Evolutionary conservation across 768 basidiomycete genomes (phyloP), one percentile per base, ranked within the genome.

Genomic region (Collybiopsis luxurians): DNA sequence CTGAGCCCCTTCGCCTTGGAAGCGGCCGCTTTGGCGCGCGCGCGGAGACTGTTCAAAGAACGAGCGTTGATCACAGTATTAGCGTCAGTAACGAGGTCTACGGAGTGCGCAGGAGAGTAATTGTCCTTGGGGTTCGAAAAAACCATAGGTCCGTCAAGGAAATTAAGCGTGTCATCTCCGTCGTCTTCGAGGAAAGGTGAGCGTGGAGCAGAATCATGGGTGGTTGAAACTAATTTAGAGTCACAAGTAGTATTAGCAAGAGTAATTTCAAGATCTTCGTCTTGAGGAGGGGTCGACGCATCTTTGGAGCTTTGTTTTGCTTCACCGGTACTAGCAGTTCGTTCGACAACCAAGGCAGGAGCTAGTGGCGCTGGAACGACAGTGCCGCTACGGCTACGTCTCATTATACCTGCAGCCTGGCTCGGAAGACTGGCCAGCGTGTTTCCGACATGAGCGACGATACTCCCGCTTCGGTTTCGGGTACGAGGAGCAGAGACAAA

Each of bases 391-490:
- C 53, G n/a, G 17, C 26, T n/a, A 28, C 53, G 53, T 34, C 40
- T 54, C 7, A 45, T 43, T 7, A 53, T 27, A 1, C 52, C 52
- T 1, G 27, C 26, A 6, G 53, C 53, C n/a, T 54, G 53, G 19
- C n/a, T 31, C 17, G 53, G 42, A 27, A 54, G 11, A 9, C 27
- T 42, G 6, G 27, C 53, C 30, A 54, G 19, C 13, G 53, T 24
- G 31, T 54, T 54, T 23, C 53, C 53, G 12, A 54, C n/a, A 5
- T 34, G 36, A n/a, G 46, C 23, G 34, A 54, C 36, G 30, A 59
- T 42, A 27, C 51, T 55, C 9, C 53, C 58, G 42, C 53, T 59
- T 42, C 53, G 36, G 4, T 34, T 42, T 34, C 58, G 31, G 19
- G 38, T 21, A 31, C 39, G 27, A 43, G 53, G 40, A 2, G 27